These are phyloP conservation scores for Colletotrichum zoysiae DNA, from an alignment of 2,329 filamentous ascomycete species.

Conservation along the genomic window DNA sequence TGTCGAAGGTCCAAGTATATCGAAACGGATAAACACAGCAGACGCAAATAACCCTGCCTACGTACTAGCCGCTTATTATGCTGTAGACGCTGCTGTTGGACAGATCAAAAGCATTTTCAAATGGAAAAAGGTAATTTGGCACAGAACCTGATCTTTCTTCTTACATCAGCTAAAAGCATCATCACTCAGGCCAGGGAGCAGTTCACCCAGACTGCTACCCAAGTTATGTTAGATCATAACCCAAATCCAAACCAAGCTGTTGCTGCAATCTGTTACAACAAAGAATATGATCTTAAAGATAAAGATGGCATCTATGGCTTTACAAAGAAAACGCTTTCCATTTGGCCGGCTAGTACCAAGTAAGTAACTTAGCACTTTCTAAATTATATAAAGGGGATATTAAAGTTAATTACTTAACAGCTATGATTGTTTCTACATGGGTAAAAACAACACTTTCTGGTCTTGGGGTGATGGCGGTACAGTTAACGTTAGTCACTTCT, in stretches of 20 bases:
- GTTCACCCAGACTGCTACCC: constrained; percentile 18
- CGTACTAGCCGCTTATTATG: background rate
- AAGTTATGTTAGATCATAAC: constrained; percentile 24
- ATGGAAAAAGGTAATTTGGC: constrained; percentile 4
- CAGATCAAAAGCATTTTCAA: background rate
- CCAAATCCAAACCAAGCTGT: constrained; percentile 15
- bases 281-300: constrained; percentile 2
- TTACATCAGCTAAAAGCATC: too few relatives aligned
- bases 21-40: background rate
- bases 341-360: constrained; percentile 11
- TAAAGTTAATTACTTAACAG: background rate
- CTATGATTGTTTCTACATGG: constrained; percentile 17
- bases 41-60: background rate
- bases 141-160: background rate
- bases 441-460: constrained; percentile 15
- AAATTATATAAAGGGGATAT: too few relatives aligned
- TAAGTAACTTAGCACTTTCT: constrained; percentile 6
- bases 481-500: background rate
- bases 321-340: constrained; percentile 3
- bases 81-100: background rate
- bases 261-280: constrained; percentile 24
- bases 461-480: constrained; percentile 17
- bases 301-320: constrained; percentile 2
- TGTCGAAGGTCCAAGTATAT: background rate
- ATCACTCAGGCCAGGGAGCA: background rate